A percentile compares a stretch with the other conserved stretches of the same genome.
Evolutionary conservation across 2,329 filamentous ascomycete species (phyloP).

Genomic region (Xylaria sp.): DNA sequence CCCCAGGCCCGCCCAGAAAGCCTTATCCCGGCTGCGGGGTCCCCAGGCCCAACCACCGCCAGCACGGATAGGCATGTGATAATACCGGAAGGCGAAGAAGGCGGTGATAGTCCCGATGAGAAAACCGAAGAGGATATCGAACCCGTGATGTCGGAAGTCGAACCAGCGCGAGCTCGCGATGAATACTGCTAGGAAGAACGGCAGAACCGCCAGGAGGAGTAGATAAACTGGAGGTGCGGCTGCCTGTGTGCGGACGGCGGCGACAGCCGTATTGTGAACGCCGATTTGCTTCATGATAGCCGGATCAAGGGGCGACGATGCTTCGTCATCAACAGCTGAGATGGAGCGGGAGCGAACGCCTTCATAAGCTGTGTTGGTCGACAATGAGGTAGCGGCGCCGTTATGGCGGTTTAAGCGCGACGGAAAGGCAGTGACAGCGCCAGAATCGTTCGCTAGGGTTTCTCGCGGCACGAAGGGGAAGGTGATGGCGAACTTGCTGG

Average conservation of each 20-base stretch:
- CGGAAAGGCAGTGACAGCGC: conserved; percentile 73
- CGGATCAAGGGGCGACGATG: conserved; percentile 46
- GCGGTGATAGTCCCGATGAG: conserved; percentile 77
- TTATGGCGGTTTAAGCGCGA: conserved; percentile 69
- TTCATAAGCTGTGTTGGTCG: conserved; percentile 49
- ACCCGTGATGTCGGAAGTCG: conserved; percentile 90
- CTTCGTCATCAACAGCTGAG: conserved; percentile 37
- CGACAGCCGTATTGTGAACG: conserved; percentile 53
- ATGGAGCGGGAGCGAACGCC: conserved; percentile 41
- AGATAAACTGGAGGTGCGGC: conserved; percentile 87
- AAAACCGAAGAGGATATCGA: conserved; percentile 89
- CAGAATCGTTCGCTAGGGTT: conserved; percentile 55
- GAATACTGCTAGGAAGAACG: conserved; percentile 80
- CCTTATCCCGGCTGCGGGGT: conserved; percentile 74
- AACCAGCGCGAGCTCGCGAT: conserved; percentile 88
- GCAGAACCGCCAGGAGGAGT: conserved; percentile 74
- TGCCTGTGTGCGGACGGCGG: conserved; percentile 73
- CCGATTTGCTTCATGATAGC: conserved; percentile 47
- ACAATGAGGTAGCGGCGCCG: conserved; percentile 11
- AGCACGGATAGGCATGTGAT: conserved; percentile 81
- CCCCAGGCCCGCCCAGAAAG: conserved; percentile 81
- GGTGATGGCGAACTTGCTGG: conserved; percentile 80
- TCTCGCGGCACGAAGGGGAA: conserved; percentile 72
- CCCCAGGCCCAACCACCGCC: conserved; percentile 93
- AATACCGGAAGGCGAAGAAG: conserved; percentile 83